Percentiles rank a stretch among this genome's conserved stretches.
These are phyloP conservation scores for Chloris gayana DNA, from an alignment of 176 grass and related monocot species.

Conservation along the genomic window DNA sequence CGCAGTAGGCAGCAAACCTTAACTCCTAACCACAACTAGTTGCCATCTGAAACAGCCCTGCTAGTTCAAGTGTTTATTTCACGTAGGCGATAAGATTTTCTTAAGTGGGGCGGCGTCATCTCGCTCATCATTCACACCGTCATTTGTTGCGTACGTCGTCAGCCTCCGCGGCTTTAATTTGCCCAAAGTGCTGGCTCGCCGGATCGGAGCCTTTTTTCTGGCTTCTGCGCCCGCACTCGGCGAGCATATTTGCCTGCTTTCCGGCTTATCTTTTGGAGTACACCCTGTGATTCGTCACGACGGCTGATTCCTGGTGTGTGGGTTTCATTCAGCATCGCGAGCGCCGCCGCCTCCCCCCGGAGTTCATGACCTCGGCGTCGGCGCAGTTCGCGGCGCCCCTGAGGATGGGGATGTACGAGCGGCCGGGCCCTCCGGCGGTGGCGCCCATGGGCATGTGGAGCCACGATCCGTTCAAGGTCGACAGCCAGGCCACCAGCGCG, in stretches of 20 bases:
- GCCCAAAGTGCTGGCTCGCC: constrained; percentile 26
- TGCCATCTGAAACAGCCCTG: not conserved
- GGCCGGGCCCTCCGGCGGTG: constrained; percentile 41
- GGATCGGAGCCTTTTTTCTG: not conserved
- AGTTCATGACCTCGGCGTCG: constrained; percentile 73
- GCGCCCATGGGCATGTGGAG: constrained; percentile 58
- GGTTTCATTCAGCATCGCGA: constrained; percentile 31
- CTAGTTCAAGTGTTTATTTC: not conserved
- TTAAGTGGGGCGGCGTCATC: constrained; percentile 15
- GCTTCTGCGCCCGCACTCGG: constrained; percentile 7
- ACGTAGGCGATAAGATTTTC: not conserved
- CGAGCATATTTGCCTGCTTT: constrained; percentile 18
- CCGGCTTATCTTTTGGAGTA: constrained; percentile 22
- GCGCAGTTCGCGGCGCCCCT: constrained; percentile 63
- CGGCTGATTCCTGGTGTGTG: too few relatives aligned
- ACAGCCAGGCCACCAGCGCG: constrained; percentile 71
- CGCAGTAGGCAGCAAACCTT: not conserved
- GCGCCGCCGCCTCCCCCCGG: constrained; percentile 48
- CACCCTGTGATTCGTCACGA: not conserved
- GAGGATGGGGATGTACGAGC: constrained; percentile 70
- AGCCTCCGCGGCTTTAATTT: constrained; percentile 32
- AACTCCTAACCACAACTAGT: not conserved
- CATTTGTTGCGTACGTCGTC: constrained; percentile 37
- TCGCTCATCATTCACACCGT: not conserved
- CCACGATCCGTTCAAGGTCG: constrained; percentile 64